Conservation (phyloP, 768 basidiomycete species). For the Obba rivulosa region DNA sequence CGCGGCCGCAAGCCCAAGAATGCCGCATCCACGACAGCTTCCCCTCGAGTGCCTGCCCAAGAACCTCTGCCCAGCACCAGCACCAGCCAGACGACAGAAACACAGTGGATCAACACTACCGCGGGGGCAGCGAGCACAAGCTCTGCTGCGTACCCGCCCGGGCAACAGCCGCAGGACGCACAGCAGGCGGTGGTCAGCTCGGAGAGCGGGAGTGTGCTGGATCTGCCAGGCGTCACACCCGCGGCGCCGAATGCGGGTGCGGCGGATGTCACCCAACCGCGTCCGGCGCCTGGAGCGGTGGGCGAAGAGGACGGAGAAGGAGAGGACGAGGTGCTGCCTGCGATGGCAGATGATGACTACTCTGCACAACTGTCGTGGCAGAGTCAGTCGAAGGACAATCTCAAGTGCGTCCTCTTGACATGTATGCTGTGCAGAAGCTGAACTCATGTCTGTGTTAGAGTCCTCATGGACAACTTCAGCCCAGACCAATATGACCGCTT, state of each 20-base stretch:
- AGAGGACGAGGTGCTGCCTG: slow-evolving; percentile 74
- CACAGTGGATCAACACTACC: slow-evolving; percentile 11
- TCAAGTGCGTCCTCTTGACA: slow-evolving; percentile 49
- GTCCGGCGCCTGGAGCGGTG: slow-evolving; percentile 13
- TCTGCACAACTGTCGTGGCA: slow-evolving; percentile 80
- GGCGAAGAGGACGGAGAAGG: slow-evolving; percentile 51
- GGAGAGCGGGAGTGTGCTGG: slow-evolving; percentile 12
- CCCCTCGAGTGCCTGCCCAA: slow-evolving; percentile 14
- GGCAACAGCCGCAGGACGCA: slow-evolving; percentile 3
- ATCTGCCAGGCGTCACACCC: slow-evolving; percentile 15
- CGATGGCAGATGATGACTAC: slow-evolving; percentile 88
- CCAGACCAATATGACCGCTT: slow-evolving; percentile 83
- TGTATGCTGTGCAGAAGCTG: background rate
- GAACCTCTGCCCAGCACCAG: slow-evolving; percentile 9
- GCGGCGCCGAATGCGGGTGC: slow-evolving; percentile 3
- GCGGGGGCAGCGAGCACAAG: background rate
- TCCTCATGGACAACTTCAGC: slow-evolving; percentile 85
- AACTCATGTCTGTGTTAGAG: slow-evolving; percentile 37
- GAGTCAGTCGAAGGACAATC: slow-evolving; percentile 83
- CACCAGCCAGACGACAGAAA: slow-evolving; percentile 10
- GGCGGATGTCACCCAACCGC: slow-evolving; percentile 1
- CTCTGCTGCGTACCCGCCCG: background rate
- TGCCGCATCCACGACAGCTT: slow-evolving; percentile 10
- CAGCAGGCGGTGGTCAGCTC: background rate
- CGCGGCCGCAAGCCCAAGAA: slow-evolving; percentile 29